Percentiles rank a stretch among this genome's conserved stretches.
Conservation (phyloP, 2,329 filamentous ascomycete species). For the Biscogniauxia mediterranea region DNA sequence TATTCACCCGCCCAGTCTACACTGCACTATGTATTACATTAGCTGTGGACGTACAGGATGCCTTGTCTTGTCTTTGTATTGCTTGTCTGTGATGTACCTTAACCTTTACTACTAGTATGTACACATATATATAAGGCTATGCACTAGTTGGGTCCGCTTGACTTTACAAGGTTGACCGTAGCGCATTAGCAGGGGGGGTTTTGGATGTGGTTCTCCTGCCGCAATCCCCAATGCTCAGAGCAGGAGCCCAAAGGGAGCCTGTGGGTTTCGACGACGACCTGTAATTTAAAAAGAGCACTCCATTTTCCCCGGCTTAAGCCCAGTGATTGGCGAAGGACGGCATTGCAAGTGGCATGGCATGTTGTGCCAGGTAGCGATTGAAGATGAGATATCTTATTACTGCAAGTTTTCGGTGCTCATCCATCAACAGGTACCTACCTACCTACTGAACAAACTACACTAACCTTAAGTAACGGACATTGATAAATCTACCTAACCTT, state of each 20-base stretch:
- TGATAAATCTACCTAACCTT: no score
- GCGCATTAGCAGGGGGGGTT: not conserved
- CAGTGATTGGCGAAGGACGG: not conserved
- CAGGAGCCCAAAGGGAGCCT: not conserved
- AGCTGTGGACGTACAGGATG: no score
- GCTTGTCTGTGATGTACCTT: not conserved
- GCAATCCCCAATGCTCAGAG: not conserved
- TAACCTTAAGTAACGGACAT: no score
- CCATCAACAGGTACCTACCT: no score
- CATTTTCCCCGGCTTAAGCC: conserved; percentile 1
- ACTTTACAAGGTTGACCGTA: not conserved
- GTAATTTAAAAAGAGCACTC: conserved; percentile 1
- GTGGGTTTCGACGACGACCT: conserved; percentile 1
- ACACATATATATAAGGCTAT: no score
- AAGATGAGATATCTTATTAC: not conserved
- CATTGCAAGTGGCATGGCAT: not conserved
- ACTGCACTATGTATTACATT: no score
- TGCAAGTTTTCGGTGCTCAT: no score
- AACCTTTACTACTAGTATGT: not conserved
- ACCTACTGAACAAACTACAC: no score
- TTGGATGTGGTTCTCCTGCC: not conserved
- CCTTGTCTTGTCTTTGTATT: no score
- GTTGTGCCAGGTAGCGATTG: not conserved
- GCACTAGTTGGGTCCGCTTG: not conserved
- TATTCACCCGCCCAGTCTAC: no score